phyloP scores from a whole-genome alignment of 2,329 filamentous ascomycete species.

The Fonsecaea multimorphosa region DNA sequence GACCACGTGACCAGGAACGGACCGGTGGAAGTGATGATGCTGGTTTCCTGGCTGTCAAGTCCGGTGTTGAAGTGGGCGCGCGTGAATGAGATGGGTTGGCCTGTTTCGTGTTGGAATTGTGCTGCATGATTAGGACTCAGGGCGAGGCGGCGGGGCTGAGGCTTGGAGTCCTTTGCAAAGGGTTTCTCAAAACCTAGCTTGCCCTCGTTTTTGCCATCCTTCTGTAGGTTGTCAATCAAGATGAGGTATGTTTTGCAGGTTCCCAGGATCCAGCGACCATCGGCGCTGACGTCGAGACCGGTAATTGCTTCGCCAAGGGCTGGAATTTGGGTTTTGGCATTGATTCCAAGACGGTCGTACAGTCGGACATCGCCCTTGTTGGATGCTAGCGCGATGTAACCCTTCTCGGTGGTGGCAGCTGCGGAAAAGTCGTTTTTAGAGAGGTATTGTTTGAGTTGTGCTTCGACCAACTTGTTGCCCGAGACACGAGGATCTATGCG shows the following conservation, averaged over 20 bases:
- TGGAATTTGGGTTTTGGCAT: constrained; percentile 95
- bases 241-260: constrained; percentile 95
- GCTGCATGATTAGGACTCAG: constrained; percentile 91
- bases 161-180: constrained; percentile 91
- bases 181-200: constrained; percentile 97
- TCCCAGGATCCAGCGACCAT: constrained; percentile 92
- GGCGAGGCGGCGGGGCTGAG: constrained; percentile 86
- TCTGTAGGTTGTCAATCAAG: constrained; percentile 88
- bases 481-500: constrained; percentile 88
- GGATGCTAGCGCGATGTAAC: constrained; percentile 93
- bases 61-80: constrained; percentile 93
- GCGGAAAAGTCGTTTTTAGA: constrained; percentile 98
- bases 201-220: constrained; percentile 92
- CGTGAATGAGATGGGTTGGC: constrained; percentile 83
- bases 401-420: constrained; percentile 91
- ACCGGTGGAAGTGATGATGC: constrained; percentile 94
- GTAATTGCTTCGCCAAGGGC: constrained; percentile 94
- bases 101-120: constrained; percentile 96
- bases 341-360: constrained; percentile 94
- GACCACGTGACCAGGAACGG: constrained; percentile 98
- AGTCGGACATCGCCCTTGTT: constrained; percentile 98
- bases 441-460: constrained; percentile 90
- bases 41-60: constrained; percentile 79
- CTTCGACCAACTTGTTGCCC: constrained; percentile 90
- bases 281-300: constrained; percentile 91